Evolutionary conservation across 2,329 filamentous ascomycete genomes (phyloP).

Genomic region (Diaporthe destruens): DNA sequence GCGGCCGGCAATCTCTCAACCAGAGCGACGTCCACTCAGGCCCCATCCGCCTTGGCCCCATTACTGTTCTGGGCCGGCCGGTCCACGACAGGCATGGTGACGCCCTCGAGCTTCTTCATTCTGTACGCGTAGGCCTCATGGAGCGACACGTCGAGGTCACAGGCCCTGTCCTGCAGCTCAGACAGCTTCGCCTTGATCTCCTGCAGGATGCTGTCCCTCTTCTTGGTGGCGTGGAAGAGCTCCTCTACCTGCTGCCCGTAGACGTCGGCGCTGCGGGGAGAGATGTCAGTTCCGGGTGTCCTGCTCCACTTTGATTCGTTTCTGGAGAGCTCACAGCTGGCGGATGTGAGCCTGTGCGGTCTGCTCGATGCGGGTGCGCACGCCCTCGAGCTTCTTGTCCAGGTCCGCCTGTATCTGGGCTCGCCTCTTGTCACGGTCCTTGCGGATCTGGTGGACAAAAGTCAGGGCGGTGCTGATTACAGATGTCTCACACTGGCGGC

Average conservation of each 20-base stretch:
- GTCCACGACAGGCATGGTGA: conserved; percentile 13
- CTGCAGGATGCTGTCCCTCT: conserved; percentile 44
- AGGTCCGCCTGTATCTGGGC: conserved; percentile 35
- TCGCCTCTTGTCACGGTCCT: conserved; percentile 40
- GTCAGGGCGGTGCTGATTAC: background rate
- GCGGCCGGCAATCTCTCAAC: too few species aligned
- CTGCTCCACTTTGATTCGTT: too few species aligned
- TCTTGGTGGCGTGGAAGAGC: conserved; percentile 43
- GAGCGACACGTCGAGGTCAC: conserved; percentile 43
- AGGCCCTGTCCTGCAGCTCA: conserved; percentile 35
- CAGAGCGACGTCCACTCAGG: conserved; percentile 20
- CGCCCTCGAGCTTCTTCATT: conserved; percentile 41
- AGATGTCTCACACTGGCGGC: background rate
- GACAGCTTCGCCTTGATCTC: conserved; percentile 40
- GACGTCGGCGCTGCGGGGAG: conserved; percentile 37
- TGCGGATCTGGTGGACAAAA: conserved; percentile 36
- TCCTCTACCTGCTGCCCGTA: conserved; percentile 42
- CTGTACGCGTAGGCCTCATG: conserved; percentile 43
- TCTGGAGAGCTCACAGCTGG: conserved; percentile 30
- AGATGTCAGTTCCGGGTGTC: background rate
- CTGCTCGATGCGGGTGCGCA: conserved; percentile 35
- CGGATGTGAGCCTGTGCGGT: conserved; percentile 32
- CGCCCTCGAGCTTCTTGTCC: conserved; percentile 31
- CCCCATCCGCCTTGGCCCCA: conserved; percentile 22
- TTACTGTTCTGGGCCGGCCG: conserved; percentile 8